Conservation (phyloP, 2,329 filamentous ascomycete species). For the Fusarium sp. region DNA sequence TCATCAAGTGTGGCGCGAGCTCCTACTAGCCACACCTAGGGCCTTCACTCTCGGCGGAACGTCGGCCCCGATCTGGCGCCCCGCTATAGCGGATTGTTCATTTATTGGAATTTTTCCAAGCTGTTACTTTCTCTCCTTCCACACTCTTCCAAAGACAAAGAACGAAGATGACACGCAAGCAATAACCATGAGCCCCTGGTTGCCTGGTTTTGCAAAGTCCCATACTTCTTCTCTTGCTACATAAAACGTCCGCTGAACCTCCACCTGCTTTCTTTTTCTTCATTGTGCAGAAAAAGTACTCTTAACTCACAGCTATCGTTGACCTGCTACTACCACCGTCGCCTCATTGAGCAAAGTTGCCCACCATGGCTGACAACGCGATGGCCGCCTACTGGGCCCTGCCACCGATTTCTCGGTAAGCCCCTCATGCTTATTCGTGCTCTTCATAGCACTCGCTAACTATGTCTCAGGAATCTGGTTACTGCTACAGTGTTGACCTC, state of each 20-base stretch:
- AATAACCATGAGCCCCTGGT: slow-evolving; percentile 46
- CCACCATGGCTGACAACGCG: slow-evolving; percentile 46
- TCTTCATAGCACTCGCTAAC: slow-evolving; percentile 31
- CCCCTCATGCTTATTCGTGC: background rate
- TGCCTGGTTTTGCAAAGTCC: slow-evolving; percentile 40
- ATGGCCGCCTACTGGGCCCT: slow-evolving; percentile 51
- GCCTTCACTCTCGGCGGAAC: slow-evolving; percentile 15
- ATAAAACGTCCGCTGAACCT: slow-evolving; percentile 23
- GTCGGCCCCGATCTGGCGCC: slow-evolving; percentile 26
- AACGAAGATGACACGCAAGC: slow-evolving; percentile 49
- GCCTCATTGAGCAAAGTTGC: slow-evolving; percentile 45
- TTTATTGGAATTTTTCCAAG: slow-evolving; percentile 39
- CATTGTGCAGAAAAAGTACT: background rate
- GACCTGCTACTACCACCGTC: slow-evolving; percentile 3
- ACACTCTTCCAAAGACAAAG: slow-evolving; percentile 36
- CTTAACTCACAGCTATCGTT: slow-evolving; percentile 28
- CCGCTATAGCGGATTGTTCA: slow-evolving; percentile 39
- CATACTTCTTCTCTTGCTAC: slow-evolving; percentile 31
- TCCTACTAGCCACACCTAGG: slow-evolving; percentile 12
- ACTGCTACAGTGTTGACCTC: slow-evolving; percentile 70
- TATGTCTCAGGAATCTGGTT: slow-evolving; percentile 68
- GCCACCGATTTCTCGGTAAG: slow-evolving; percentile 56
- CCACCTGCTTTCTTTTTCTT: slow-evolving; percentile 9
- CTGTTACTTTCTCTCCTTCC: slow-evolving; percentile 24
- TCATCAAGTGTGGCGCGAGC: slow-evolving; percentile 17